A percentile compares a stretch with the other conserved stretches of the same genome.
Evolutionary conservation across 805 yeast genomes (phyloP).

Genomic region (Starmera quercuum): DNA sequence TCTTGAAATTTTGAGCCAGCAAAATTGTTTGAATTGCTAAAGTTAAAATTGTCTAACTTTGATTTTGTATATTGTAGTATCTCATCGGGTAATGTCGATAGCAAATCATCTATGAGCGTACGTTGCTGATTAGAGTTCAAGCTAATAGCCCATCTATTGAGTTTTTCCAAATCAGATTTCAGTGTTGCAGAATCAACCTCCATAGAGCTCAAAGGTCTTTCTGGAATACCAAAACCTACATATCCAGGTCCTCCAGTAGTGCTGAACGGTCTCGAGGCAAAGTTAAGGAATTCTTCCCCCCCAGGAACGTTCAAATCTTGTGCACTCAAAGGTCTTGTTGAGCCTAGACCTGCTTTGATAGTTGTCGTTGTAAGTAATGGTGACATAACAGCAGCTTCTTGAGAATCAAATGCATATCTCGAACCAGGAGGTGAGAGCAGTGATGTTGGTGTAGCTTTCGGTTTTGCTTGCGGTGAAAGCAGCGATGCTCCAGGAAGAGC

Average conservation of each 20-base stretch:
- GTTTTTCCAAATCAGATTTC: conserved; percentile 41
- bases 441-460: conserved; percentile 4
- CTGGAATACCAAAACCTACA: conserved; percentile 10
- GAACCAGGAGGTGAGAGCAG: conserved; percentile 23
- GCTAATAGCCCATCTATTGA: conserved; percentile 43
- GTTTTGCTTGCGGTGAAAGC: conserved; percentile 21
- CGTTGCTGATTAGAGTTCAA: conserved; percentile 44
- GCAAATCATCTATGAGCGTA: conserved; percentile 45
- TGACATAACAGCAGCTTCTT: conserved; percentile 13
- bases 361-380: conserved; percentile 18
- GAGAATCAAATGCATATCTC: conserved; percentile 19
- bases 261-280: conserved; percentile 12
- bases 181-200: conserved; percentile 28
- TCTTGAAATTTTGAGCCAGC: conserved; percentile 14
- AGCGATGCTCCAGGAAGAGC: conserved; percentile 36
- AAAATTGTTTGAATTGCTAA: conserved; percentile 11
- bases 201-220: conserved; percentile 22
- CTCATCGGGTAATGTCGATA: conserved; percentile 43
- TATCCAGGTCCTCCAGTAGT: conserved; percentile 5
- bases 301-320: conserved; percentile 10
- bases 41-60: conserved; percentile 29
- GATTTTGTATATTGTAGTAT: conserved; percentile 40
- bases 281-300: not conserved
- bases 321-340: conserved; percentile 18
- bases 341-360: conserved; percentile 2